Conservation (phyloP, 176 grass and related monocot genomes). For the Phyllostachys edulis region DNA sequence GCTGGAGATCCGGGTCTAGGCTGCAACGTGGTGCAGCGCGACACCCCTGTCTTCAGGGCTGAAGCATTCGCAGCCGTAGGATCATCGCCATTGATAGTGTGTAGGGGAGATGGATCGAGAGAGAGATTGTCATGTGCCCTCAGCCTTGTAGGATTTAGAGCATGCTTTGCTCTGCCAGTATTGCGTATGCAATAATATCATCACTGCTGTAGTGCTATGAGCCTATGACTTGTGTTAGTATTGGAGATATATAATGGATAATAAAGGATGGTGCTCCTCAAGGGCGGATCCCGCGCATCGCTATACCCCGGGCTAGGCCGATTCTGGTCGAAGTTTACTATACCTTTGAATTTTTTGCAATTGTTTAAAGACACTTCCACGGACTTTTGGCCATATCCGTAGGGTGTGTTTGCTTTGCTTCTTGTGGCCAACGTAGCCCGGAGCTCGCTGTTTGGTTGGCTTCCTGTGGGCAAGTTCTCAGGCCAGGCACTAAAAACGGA, state of each 20-base stretch:
- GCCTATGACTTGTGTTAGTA: background rate
- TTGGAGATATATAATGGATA: background rate
- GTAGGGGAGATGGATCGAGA: background rate
- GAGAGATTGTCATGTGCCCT: background rate
- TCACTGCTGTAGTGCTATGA: background rate
- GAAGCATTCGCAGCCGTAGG: background rate
- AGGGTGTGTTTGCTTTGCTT: no score
- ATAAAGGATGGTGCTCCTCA: constrained; percentile 38
- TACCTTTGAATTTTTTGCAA: no score
- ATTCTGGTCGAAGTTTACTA: no score
- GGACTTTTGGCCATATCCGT: no score
- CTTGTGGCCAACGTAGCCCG: no score
- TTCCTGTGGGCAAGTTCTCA: no score
- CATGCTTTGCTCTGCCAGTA: constrained; percentile 17
- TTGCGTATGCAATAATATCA: background rate
- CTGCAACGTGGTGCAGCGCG: background rate
- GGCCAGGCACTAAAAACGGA: no score
- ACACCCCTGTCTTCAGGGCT: background rate
- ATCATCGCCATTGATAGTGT: background rate
- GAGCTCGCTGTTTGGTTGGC: no score
- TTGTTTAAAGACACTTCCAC: no score
- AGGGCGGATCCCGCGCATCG: no score
- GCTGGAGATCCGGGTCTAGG: constrained; percentile 56
- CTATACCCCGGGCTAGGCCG: no score
- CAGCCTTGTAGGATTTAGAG: background rate